These are phyloP conservation scores for Saussurea involucrata DNA, from an alignment of 129 eudicot species.

Conservation along the genomic window DNA sequence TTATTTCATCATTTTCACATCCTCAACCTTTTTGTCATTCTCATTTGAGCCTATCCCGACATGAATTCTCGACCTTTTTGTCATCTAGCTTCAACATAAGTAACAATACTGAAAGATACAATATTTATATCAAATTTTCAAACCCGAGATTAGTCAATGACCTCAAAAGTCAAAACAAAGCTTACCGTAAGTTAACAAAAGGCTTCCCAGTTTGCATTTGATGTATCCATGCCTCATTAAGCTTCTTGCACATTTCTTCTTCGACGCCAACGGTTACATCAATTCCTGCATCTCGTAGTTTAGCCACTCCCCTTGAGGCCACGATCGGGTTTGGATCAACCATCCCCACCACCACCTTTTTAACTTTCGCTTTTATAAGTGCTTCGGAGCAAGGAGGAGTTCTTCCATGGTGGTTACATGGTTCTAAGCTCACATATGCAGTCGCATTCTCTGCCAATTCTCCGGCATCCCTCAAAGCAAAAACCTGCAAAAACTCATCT, in stretches of 20 bases:
- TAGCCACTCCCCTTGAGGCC: slow-evolving; percentile 79
- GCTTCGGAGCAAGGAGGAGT: slow-evolving; percentile 99
- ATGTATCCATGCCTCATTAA: slow-evolving; percentile 86
- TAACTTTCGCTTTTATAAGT: slow-evolving; percentile 77
- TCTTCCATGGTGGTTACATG: slow-evolving; percentile 92
- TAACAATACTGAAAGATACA: not conserved
- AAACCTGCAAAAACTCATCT: slow-evolving; percentile 50
- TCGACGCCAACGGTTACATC: slow-evolving; percentile 77
- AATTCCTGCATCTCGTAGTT: slow-evolving; percentile 73
- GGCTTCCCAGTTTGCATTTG: slow-evolving; percentile 81
- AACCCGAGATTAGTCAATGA: not conserved
- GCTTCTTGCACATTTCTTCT: slow-evolving; percentile 83
- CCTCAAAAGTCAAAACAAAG: slow-evolving; percentile 1
- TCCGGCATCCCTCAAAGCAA: slow-evolving; percentile 95
- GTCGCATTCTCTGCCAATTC: slow-evolving; percentile 82
- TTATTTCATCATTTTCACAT: not conserved
- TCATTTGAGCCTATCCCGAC: not conserved
- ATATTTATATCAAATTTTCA: not conserved
- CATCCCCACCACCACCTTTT: slow-evolving; percentile 91
- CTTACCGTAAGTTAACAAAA: slow-evolving; percentile 76
- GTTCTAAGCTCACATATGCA: slow-evolving; percentile 96
- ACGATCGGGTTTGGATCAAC: slow-evolving; percentile 97
- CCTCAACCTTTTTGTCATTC: too few species aligned
- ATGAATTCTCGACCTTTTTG: not conserved
- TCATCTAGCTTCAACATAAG: not conserved